Evolutionary conservation across 345 rosid species (phyloP).

Genomic region (Durio zibethinus): DNA sequence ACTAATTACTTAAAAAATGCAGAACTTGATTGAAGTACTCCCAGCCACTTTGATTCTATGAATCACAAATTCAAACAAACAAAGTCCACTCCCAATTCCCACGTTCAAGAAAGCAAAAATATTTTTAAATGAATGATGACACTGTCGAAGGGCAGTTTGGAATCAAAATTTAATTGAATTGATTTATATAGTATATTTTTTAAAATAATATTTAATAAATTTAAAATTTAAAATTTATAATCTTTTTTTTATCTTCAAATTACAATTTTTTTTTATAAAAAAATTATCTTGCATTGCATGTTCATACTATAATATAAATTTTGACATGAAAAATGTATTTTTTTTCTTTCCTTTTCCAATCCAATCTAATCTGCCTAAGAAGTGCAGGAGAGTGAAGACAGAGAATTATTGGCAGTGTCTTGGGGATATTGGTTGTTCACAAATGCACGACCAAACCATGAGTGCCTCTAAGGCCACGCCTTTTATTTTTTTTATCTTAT

Average conservation of each 20-base stretch:
- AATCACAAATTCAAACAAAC: neutral
- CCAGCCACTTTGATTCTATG: neutral
- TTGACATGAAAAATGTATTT: neutral
- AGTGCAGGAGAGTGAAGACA: neutral
- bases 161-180: too few relatives aligned
- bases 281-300: neutral
- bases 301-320: neutral
- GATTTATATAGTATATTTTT: too few relatives aligned
- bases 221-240: too few relatives aligned
- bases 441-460: neutral
- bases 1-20: neutral
- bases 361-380: neutral
- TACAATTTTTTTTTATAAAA: too few relatives aligned
- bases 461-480: neutral
- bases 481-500: neutral
- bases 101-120: too few relatives aligned
- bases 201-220: too few relatives aligned
- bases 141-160: too few relatives aligned
- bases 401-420: neutral
- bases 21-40: neutral
- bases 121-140: too few relatives aligned
- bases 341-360: rapidly evolving
- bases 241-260: too few relatives aligned
- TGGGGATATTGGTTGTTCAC: neutral
- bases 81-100: neutral